phyloP scores from a whole-genome alignment of 768 basidiomycete genomes.

The Pleurotus giganteus region DNA sequence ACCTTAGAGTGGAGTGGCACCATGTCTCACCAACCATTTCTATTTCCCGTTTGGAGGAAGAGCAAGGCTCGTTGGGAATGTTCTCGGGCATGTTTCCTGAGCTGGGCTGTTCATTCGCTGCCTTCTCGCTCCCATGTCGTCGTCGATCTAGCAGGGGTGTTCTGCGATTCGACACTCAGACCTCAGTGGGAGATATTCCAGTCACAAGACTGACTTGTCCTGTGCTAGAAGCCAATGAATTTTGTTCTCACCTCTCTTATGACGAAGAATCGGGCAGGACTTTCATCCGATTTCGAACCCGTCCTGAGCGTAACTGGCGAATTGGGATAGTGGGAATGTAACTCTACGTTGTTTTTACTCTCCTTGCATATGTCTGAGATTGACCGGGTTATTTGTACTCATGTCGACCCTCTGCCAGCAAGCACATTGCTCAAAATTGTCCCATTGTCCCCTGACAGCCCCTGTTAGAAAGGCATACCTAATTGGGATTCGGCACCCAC shows the following conservation, averaged over 20 bases:
- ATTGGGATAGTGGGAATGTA: neutral
- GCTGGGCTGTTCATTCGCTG: neutral
- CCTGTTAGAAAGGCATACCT: no score
- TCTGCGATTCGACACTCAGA: neutral
- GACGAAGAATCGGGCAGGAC: neutral
- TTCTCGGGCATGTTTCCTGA: neutral
- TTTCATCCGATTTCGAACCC: neutral
- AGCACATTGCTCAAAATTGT: no score
- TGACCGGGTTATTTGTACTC: no score
- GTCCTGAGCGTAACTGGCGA: neutral
- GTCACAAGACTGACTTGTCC: neutral
- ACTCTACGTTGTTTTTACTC: neutral
- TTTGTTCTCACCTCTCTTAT: neutral
- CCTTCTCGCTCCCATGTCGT: neutral
- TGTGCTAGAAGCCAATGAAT: neutral
- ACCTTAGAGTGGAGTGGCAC: neutral
- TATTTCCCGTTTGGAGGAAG: neutral
- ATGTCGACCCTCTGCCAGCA: no score
- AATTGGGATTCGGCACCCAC: no score
- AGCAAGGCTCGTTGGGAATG: neutral
- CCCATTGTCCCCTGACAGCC: no score
- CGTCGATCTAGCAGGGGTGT: neutral
- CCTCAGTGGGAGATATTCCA: neutral
- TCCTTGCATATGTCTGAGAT: no score
- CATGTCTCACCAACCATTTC: neutral